Conservation (phyloP, 2,329 filamentous ascomycete genomes). For the Xylariales sp. region DNA sequence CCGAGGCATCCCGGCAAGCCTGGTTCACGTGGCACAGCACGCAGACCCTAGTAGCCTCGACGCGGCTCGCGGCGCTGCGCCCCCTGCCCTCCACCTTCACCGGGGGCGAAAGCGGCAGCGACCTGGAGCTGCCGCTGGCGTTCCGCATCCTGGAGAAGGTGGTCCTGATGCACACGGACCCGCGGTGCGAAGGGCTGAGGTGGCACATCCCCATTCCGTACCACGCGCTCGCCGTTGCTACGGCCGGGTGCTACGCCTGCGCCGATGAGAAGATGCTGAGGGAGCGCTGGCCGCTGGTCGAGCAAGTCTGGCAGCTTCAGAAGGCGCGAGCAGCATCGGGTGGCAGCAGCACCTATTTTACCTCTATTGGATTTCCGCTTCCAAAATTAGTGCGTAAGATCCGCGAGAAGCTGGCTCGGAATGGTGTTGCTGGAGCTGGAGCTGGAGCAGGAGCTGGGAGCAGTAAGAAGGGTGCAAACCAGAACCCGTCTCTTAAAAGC, state of each 20-base stretch:
- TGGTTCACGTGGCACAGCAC: slow-evolving; percentile 24
- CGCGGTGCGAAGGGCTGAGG: slow-evolving; percentile 22
- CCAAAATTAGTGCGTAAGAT: too few species aligned
- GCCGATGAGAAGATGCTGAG: slow-evolving; percentile 13
- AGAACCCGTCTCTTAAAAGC: too few species aligned
- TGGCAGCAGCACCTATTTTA: too few species aligned
- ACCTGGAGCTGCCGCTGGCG: slow-evolving; percentile 12
- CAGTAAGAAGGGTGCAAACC: too few species aligned
- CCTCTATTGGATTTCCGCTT: too few species aligned
- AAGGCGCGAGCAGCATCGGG: too few species aligned
- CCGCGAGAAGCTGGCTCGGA: too few species aligned
- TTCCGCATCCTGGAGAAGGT: slow-evolving; percentile 18
- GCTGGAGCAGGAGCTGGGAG: too few species aligned
- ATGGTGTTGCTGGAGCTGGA: too few species aligned
- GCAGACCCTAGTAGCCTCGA: slow-evolving; percentile 15
- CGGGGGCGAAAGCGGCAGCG: not conserved
- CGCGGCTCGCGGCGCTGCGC: slow-evolving; percentile 13
- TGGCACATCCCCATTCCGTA: slow-evolving; percentile 22
- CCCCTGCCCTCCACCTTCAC: too few species aligned
- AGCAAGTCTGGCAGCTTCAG: too few species aligned
- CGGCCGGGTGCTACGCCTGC: slow-evolving; percentile 22
- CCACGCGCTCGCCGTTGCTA: slow-evolving; percentile 20
- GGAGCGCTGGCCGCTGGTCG: slow-evolving; percentile 21
- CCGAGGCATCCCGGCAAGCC: slow-evolving; percentile 19
- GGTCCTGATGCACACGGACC: slow-evolving; percentile 19